Evolutionary conservation across 768 basidiomycete species (phyloP), one percentile per base, ranked within the genome.

Genomic region (Auricularia sp.): DNA sequence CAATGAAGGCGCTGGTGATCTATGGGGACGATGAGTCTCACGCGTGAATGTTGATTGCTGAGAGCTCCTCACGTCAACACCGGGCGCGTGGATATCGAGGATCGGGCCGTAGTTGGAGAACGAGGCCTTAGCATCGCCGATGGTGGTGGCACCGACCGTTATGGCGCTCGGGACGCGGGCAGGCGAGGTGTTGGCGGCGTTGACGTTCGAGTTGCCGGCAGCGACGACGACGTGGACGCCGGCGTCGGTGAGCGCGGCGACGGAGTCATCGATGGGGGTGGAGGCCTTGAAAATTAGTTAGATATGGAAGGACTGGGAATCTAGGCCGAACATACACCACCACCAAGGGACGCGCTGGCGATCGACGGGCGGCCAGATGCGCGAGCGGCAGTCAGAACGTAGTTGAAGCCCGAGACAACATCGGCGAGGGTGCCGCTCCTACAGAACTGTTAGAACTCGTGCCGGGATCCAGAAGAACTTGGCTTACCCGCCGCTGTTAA

Each of bases 81-180:
- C 79, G 33, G 78, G 78, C 8, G 78, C 79, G 64, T 77, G 77
- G 66, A 80, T 64, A 64, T 79, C 75, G 64, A 80, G 74, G 58
- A 73, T 67, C 18, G 70, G 18, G n/a, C 79, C 79, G 61, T 70
- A 78, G 72, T 80, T 79, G 60, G 77, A 79, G 74, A 74, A 77
- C 6, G 65, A 71, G 35, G 75, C 72, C 7, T 74, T 70, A 6
- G 68, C 67, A 58, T 78, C 78, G 10, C 67, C 66, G 67, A 80
- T 78, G 47, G 70, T 73, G 18, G 68, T 71, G 10, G 79, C 77
- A 44, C 76, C 79, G 44, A 80, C 76, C 23, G 79, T 79, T 64
- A 74, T 76, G 35, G 73, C 78, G 16, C 67, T 66, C 78, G 47
- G 18, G 21, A 72, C 72, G 58, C 76, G 72, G 29, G 78, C 78